phyloP scores from a whole-genome alignment of 129 eudicot species.

The Escallonia herrerae region DNA sequence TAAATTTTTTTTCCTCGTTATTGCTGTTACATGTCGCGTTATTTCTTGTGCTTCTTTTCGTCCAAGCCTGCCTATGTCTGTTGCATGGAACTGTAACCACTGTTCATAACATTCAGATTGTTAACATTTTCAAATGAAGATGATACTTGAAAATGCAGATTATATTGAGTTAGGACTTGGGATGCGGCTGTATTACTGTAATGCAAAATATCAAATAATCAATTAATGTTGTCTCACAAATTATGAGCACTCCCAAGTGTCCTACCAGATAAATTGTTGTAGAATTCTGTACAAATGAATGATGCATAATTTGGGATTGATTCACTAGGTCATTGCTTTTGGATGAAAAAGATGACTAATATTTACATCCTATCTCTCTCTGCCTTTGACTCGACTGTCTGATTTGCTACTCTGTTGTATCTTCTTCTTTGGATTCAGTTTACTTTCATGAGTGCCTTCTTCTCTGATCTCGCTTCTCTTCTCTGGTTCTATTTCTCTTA shows the following conservation, averaged over 20 bases:
- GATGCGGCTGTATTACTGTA: no score
- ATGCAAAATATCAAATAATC: constrained; percentile 1
- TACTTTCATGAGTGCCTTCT: constrained; percentile 16
- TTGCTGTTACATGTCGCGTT: no score
- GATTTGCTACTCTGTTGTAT: constrained; percentile 30
- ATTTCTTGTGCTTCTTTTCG: no score
- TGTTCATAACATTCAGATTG: no score
- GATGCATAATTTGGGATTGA: not conserved
- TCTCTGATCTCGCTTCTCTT: constrained; percentile 26
- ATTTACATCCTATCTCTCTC: constrained; percentile 3
- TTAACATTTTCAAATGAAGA: no score
- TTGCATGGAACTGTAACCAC: no score
- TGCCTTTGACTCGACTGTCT: constrained; percentile 22
- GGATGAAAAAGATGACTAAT: not conserved
- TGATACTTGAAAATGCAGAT: no score
- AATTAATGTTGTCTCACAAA: not conserved
- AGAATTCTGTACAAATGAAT: not conserved
- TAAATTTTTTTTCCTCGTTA: no score
- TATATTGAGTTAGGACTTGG: no score
- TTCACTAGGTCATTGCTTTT: not conserved
- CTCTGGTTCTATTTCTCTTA: constrained; percentile 13
- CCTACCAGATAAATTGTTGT: not conserved
- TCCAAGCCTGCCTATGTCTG: no score
- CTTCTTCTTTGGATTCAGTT: constrained; percentile 18
- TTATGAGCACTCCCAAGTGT: not conserved